Conservation (phyloP, 148 eudicot species). For the Fagopyrum esculentum region DNA sequence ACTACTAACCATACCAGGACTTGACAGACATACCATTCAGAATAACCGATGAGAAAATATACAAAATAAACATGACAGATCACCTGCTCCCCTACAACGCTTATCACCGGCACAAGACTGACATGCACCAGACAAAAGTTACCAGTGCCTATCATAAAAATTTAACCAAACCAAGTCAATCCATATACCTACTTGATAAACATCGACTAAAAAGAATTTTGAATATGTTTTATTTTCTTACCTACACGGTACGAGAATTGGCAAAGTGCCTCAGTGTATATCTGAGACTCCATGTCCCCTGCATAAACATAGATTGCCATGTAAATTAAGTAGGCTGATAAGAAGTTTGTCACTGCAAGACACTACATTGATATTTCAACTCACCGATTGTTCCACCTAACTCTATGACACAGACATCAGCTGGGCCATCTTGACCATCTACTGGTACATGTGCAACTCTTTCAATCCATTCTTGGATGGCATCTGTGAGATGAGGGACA, state of each 20-base stretch:
- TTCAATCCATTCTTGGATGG: conserved; percentile 96
- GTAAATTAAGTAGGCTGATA: conserved; percentile 7
- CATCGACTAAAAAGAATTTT: neutral
- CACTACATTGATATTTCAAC: conserved; percentile 8
- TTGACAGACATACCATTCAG: neutral
- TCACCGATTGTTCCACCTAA: conserved; percentile 97
- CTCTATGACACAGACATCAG: conserved; percentile 97
- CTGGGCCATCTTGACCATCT: conserved; percentile 87
- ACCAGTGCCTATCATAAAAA: conserved; percentile 48
- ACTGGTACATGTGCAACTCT: conserved; percentile 84
- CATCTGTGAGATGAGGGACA: conserved; percentile 96
- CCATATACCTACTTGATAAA: neutral
- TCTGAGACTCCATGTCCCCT: conserved; percentile 98
- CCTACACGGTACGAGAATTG: conserved; percentile 94
- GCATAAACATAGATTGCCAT: conserved; percentile 11
- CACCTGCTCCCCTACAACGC: conserved; percentile 97
- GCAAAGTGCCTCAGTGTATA: conserved; percentile 91
- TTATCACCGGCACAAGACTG: conserved; percentile 92
- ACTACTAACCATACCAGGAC: neutral
- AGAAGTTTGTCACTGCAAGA: neutral
- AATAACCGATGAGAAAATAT: neutral
- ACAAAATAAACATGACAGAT: neutral
- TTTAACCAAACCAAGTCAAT: neutral
- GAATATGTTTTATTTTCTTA: conserved; percentile 25
- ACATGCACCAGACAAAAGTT: conserved; percentile 96